Evolutionary conservation across 2,329 filamentous ascomycete species (phyloP).

Genomic region (Aspergillus ustus): DNA sequence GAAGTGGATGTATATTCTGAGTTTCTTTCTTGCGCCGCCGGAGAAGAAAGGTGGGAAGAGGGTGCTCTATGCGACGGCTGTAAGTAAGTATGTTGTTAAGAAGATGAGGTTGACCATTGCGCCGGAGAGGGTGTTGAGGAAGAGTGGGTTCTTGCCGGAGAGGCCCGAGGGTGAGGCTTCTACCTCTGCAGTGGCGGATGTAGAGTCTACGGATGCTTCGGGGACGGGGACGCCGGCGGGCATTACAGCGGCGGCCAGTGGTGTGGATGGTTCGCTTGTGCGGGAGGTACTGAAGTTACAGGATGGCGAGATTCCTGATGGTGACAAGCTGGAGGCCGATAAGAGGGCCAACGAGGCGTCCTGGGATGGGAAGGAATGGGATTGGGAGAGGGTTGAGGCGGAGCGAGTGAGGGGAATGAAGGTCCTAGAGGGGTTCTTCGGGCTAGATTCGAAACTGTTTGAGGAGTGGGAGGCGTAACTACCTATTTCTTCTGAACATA

Average conservation of each 20-base stretch:
- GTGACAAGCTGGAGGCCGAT: slow-evolving; percentile 35
- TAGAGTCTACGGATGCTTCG: slow-evolving; percentile 31
- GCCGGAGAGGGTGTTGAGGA: slow-evolving; percentile 74
- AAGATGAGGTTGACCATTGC: slow-evolving; percentile 81
- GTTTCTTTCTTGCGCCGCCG: slow-evolving; percentile 67
- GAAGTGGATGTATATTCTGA: slow-evolving; percentile 80
- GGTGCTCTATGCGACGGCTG: slow-evolving; percentile 70
- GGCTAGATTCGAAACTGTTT: slow-evolving; percentile 56
- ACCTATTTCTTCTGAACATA: neutral
- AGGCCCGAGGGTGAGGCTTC: slow-evolving; percentile 44
- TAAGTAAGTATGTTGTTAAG: slow-evolving; percentile 85
- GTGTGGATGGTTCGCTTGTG: slow-evolving; percentile 42
- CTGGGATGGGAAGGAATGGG: slow-evolving; percentile 54
- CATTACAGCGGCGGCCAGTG: slow-evolving; percentile 34
- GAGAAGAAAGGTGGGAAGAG: slow-evolving; percentile 58
- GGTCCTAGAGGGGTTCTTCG: slow-evolving; percentile 60
- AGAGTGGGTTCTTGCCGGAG: slow-evolving; percentile 74
- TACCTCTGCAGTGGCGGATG: neutral
- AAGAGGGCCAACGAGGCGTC: slow-evolving; percentile 37
- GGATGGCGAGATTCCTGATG: slow-evolving; percentile 27
- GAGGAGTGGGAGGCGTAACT: slow-evolving; percentile 47
- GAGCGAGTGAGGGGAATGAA: slow-evolving; percentile 60
- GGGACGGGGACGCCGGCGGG: slow-evolving; percentile 40
- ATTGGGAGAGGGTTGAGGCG: slow-evolving; percentile 64
- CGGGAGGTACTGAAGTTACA: slow-evolving; percentile 34